A percentile compares a stretch with the other conserved stretches of the same genome.
Conservation (phyloP, 345 rosid genomes). For the Noccaea caerulescens region DNA sequence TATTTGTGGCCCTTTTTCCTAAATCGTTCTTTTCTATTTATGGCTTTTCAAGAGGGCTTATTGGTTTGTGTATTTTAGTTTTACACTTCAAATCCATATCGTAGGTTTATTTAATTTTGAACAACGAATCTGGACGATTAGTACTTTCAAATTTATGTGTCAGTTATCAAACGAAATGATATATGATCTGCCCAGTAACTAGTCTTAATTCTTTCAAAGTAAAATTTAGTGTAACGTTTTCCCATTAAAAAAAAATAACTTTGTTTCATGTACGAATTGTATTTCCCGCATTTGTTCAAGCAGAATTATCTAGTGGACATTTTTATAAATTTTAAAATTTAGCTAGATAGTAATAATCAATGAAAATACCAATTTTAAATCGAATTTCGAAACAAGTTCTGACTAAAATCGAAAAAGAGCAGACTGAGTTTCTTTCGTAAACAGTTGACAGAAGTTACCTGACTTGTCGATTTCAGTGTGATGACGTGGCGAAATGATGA, state of each 20-base stretch:
- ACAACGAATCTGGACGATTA: not conserved
- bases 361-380: too few species aligned
- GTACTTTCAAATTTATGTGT: not conserved
- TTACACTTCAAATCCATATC: too few species aligned
- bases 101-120: not conserved
- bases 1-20: not conserved
- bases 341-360: too few species aligned
- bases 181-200: not conserved
- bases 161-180: not conserved
- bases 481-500: constrained; percentile 30
- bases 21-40: not conserved
- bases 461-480: constrained; percentile 37
- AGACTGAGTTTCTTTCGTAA: constrained; percentile 3
- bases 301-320: too few species aligned
- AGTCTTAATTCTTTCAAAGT: not conserved
- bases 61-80: too few species aligned
- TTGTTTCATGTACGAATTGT: too few species aligned
- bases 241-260: too few species aligned
- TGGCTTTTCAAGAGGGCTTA: too few species aligned
- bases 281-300: too few species aligned
- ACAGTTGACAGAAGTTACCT: constrained; percentile 30
- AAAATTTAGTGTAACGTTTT: too few species aligned
- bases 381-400: not conserved
- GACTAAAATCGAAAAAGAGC: not conserved
- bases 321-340: too few species aligned